phyloP scores from a whole-genome alignment of 306 rosid genomes.

The Senna tora region DNA sequence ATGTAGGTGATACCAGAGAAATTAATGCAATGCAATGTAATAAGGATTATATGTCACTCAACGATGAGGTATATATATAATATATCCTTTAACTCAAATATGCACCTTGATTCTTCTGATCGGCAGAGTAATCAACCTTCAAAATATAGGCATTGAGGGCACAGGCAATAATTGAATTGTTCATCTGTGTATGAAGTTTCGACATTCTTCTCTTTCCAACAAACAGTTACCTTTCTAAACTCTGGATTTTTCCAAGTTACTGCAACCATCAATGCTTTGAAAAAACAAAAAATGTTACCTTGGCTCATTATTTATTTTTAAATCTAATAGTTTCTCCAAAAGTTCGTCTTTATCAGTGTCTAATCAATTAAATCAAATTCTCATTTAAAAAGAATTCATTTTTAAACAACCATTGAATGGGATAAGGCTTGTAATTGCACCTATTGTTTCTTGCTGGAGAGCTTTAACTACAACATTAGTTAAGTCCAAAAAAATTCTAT shows the following conservation, averaged over 20 bases:
- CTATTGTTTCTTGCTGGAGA: background rate
- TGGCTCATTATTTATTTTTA: too few species aligned
- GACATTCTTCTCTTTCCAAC: background rate
- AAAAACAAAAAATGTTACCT: too few species aligned
- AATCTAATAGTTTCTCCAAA: too few species aligned
- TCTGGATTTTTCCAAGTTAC: background rate
- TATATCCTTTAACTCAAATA: background rate
- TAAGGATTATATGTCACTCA: background rate
- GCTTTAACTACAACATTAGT: background rate
- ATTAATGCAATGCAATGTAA: background rate
- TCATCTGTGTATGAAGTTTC: background rate
- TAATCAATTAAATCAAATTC: too few species aligned
- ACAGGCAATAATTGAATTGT: background rate
- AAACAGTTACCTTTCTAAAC: background rate
- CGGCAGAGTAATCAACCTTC: background rate
- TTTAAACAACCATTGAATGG: background rate
- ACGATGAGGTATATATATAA: background rate
- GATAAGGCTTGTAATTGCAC: background rate
- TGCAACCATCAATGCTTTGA: background rate
- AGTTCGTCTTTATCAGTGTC: too few species aligned
- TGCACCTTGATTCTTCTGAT: background rate
- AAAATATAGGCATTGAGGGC: background rate
- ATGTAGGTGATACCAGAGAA: background rate
- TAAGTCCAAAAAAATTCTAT: background rate
- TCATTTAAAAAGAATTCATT: too few species aligned